Conservation (phyloP, 257 asterid species). For the Przewalskia tangutica region DNA sequence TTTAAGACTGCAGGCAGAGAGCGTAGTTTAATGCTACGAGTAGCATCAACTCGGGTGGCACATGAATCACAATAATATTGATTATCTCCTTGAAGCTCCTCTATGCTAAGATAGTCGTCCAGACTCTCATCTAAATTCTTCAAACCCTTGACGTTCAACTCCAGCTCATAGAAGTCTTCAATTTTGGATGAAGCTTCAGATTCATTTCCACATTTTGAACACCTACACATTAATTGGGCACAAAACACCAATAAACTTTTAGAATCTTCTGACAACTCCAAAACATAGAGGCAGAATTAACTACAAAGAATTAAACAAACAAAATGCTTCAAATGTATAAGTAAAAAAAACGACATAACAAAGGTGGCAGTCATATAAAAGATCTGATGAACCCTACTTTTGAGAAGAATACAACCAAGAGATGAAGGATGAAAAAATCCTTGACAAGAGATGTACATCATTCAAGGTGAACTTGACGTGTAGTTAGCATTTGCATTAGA, state of each 20-base stretch:
- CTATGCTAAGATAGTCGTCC: constrained; percentile 81
- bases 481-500: constrained; percentile 1
- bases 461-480: neutral
- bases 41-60: constrained; percentile 85
- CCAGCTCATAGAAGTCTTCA: constrained; percentile 94
- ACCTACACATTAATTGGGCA: constrained; percentile 34
- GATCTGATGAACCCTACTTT: neutral
- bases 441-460: constrained; percentile 1
- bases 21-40: constrained; percentile 90
- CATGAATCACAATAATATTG: constrained; percentile 83
- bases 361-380: neutral
- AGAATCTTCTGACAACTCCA: neutral
- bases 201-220: constrained; percentile 87
- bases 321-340: neutral
- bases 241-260: neutral
- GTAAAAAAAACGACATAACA: neutral
- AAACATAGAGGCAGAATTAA: neutral
- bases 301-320: neutral
- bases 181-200: constrained; percentile 88
- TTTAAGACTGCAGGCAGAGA: constrained; percentile 82
- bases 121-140: constrained; percentile 80
- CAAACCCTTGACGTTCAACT: constrained; percentile 89
- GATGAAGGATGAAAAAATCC: neutral
- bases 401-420: neutral
- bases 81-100: constrained; percentile 94